Conservation (phyloP, 116 monocot genomes). For the Papilionanthe hybrid region DNA sequence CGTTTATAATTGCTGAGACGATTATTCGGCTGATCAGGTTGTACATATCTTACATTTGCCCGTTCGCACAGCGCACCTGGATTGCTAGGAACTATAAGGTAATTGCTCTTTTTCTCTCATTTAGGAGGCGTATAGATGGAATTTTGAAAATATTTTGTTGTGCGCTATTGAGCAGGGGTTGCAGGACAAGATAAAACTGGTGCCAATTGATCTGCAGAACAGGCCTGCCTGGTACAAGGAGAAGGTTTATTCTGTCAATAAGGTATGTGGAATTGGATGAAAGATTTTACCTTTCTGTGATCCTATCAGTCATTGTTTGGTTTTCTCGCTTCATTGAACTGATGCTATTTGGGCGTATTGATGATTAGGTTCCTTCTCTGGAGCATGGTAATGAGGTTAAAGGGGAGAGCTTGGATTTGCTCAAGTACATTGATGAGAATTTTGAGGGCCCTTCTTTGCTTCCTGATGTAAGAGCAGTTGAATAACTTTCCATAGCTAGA, state of each 20-base stretch:
- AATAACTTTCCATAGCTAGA: not conserved
- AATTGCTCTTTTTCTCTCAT: not conserved
- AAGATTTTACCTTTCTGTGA: not conserved
- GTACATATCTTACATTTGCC: constrained; percentile 67
- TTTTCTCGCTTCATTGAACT: not conserved
- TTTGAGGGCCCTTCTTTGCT: constrained; percentile 67
- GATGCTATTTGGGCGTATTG: not conserved
- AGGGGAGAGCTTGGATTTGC: constrained; percentile 62
- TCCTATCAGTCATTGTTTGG: not conserved
- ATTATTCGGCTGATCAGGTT: constrained; percentile 33
- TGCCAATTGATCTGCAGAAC: constrained; percentile 62
- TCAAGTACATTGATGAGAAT: constrained; percentile 58
- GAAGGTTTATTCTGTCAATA: constrained; percentile 64
- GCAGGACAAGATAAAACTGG: constrained; percentile 79
- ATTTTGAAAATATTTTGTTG: not conserved
- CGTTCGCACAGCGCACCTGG: constrained; percentile 86
- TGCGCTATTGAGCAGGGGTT: constrained; percentile 46
- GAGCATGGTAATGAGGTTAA: constrained; percentile 66
- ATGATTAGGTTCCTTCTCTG: constrained; percentile 48
- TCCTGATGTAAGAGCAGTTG: constrained; percentile 48
- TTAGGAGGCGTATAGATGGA: not conserved
- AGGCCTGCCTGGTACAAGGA: constrained; percentile 94
- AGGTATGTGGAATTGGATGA: constrained; percentile 15
- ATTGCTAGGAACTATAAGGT: constrained; percentile 90
- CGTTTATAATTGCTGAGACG: not conserved